A percentile compares a stretch with the other conserved stretches of the same genome.
phyloP scores from a whole-genome alignment of 345 rosid species.

The Pseudoturritis turrita region DNA sequence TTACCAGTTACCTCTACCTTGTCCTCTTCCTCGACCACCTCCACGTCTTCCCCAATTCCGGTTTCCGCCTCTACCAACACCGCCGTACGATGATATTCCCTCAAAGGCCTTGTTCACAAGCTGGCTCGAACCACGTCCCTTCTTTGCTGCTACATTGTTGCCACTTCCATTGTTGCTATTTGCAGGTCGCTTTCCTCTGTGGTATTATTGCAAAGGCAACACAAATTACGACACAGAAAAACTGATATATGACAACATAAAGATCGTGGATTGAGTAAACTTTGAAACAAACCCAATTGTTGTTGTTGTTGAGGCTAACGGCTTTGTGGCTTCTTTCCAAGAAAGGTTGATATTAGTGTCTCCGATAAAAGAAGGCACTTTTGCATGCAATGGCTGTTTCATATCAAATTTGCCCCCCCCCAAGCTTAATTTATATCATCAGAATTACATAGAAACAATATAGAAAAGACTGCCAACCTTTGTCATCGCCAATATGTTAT shows the following conservation, averaged over 20 bases:
- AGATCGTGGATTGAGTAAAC: background rate
- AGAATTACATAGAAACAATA: background rate
- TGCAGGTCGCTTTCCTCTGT: conserved; percentile 78
- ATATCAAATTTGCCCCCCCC: background rate
- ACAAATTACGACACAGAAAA: background rate
- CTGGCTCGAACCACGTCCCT: conserved; percentile 68
- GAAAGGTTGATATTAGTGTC: conserved; percentile 84
- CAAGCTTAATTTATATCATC: background rate
- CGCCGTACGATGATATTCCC: conserved; percentile 64
- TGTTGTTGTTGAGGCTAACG: conserved; percentile 45
- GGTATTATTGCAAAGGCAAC: background rate
- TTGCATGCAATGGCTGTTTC: conserved; percentile 81
- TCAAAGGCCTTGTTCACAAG: conserved; percentile 86
- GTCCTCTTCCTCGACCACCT: conserved; percentile 64
- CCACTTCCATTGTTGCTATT: conserved; percentile 49
- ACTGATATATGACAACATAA: conserved; percentile 1
- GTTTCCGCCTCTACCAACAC: conserved; percentile 52
- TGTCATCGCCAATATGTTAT: conserved; percentile 93
- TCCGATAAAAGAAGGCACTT: conserved; percentile 82
- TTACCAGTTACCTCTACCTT: conserved; percentile 57
- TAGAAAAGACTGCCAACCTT: conserved; percentile 49
- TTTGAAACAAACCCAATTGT: conserved; percentile 55
- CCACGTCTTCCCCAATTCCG: conserved; percentile 59
- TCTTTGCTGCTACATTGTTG: conserved; percentile 47
- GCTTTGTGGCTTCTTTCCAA: conserved; percentile 83